These are phyloP conservation scores for Kazachstania martiniae DNA, from an alignment of 805 yeast genomes.

Conservation along the genomic window DNA sequence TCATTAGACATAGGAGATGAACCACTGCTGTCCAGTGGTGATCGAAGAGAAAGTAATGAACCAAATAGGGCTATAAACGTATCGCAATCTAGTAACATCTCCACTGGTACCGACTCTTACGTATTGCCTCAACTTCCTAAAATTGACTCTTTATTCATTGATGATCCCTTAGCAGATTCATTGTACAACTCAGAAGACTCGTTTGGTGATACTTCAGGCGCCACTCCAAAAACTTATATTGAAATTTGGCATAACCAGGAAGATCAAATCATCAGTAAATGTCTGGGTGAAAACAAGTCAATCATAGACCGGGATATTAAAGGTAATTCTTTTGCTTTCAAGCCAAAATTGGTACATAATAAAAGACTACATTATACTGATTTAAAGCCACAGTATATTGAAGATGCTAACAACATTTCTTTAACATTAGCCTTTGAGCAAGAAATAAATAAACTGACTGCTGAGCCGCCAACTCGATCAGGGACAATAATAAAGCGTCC, in stretches of 20 bases:
- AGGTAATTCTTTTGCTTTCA: constrained; percentile 5
- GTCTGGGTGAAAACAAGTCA: too few relatives aligned
- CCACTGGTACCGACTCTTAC: constrained; percentile 1
- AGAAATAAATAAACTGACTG: constrained; percentile 1
- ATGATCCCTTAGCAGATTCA: constrained; percentile 18
- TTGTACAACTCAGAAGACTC: constrained; percentile 18
- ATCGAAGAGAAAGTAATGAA: too few relatives aligned
- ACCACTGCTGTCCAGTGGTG: too few relatives aligned
- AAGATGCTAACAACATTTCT: not conserved
- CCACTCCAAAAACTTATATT: constrained; percentile 16
- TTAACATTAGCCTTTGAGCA: constrained; percentile 6
- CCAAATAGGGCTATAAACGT: too few relatives aligned
- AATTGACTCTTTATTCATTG: constrained; percentile 15
- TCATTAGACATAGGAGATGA: too few relatives aligned
- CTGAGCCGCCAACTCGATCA: too few relatives aligned
- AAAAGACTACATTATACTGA: constrained; percentile 3
- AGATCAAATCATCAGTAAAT: not conserved
- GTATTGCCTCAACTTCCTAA: constrained; percentile 9
- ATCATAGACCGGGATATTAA: too few relatives aligned
- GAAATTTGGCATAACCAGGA: constrained; percentile 27
- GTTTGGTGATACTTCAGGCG: constrained; percentile 9
- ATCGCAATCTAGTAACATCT: too few relatives aligned
- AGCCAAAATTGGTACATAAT: constrained; percentile 8
- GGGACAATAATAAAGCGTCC: too few relatives aligned
- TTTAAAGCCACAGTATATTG: not conserved